phyloP scores from a whole-genome alignment of 1,284 basidiomycete species.

The Chondrostereum purpureum region DNA sequence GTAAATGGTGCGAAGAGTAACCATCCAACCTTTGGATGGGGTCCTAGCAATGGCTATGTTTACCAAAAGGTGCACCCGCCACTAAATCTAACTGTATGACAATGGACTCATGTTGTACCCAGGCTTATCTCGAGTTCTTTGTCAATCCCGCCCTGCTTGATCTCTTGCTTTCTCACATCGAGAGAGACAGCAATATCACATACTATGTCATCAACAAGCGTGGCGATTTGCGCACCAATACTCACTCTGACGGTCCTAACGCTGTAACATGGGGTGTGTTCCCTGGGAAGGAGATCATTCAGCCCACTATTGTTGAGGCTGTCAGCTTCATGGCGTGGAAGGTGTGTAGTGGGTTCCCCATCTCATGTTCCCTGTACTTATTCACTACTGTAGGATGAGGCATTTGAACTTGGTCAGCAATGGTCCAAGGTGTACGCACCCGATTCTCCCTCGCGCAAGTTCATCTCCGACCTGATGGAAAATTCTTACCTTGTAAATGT shows the following conservation, averaged over 20 bases:
- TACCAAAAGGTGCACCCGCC: constrained; percentile 80
- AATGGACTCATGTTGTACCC: constrained; percentile 9
- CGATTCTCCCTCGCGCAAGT: constrained; percentile 65
- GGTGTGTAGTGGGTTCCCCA: constrained; percentile 34
- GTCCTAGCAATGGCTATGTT: constrained; percentile 89
- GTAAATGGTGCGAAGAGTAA: constrained; percentile 89
- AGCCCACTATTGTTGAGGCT: constrained; percentile 97
- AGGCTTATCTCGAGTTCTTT: constrained; percentile 99
- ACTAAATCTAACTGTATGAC: constrained; percentile 3
- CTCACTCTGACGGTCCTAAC: constrained; percentile 87
- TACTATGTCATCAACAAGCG: constrained; percentile 94
- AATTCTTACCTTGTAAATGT: constrained; percentile 90
- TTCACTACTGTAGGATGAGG: constrained; percentile 70
- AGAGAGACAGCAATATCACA: constrained; percentile 85
- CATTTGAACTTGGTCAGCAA: constrained; percentile 90
- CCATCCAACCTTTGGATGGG: constrained; percentile 90
- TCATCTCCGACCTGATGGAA: constrained; percentile 79
- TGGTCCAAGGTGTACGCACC: constrained; percentile 91
- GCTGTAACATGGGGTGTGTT: constrained; percentile 99
- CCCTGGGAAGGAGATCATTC: constrained; percentile 96
- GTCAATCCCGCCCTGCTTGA: constrained; percentile 71
- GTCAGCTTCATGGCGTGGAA: constrained; percentile 98
- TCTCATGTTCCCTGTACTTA: not conserved
- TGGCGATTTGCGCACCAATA: constrained; percentile 93
- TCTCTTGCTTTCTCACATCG: constrained; percentile 78